Evolutionary conservation across 78 protist species (phyloP), one percentile per base, ranked within the genome.

Genomic region (Dictyostelium capitatum): DNA sequence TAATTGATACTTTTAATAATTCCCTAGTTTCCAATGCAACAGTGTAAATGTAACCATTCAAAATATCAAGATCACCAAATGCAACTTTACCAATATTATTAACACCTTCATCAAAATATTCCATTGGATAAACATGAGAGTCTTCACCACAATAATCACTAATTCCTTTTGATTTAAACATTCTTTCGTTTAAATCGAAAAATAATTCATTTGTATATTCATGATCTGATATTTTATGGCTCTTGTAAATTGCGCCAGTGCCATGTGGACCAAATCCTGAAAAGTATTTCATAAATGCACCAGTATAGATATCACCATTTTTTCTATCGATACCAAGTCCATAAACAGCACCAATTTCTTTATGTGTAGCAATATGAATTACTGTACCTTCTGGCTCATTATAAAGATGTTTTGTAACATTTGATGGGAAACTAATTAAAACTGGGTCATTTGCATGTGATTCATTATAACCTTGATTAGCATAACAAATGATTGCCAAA

Each of bases 51-150:
- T 12, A 20, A n/a, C 72, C 46, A 48, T 67, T 41, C 0, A 48
- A 17, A 15, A 65, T 82, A 82, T 82, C 89, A 23, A 82, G 32
- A 48, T 82, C 89, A 82, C 89, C 89, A 65, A 30, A 82, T n/a
- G 89, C 48, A n/a, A 57, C 51, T 51, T 82, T 82, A 30, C 77
- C 77, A 48, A 80, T 32, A 1, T 9, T 19, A 20, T 37, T 46
- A 32, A 28, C 11, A n/a, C 73, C 79, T 19, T 25, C 51, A 48
- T 82, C 89, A 65, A 8, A 82, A 54, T 46, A 67, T 6, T 67
- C 57, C 56, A 82, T 65, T 41, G 56, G 56, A n/a, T 25, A 30
- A 6, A 50, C 7, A 51, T 82, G 89, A 4, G 67, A 10, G 17
- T 82, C 79, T 0, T 46, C 6, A 50, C 89, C 89, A 17, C 77